These are phyloP conservation scores for Kwoniella bestiolae DNA, from an alignment of 768 basidiomycete species.

Conservation along the genomic window DNA sequence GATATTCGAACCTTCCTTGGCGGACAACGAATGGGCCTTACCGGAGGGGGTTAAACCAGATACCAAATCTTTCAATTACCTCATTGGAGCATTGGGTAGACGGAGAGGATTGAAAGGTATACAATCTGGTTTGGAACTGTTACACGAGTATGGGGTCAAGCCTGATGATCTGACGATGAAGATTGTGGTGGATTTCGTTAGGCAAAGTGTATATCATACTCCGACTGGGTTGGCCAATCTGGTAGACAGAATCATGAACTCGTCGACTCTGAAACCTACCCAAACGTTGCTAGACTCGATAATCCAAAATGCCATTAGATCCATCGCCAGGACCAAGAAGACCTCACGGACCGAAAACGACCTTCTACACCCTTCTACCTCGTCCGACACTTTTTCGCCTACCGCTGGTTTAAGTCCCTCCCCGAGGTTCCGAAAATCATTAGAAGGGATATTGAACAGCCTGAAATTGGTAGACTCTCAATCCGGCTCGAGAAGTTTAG, in stretches of 20 bases:
- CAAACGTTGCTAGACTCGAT: constrained; percentile 28
- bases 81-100: constrained; percentile 11
- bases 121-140: constrained; percentile 6
- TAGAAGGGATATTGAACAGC: constrained; percentile 18
- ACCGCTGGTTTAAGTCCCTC: constrained; percentile 9
- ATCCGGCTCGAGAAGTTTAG: constrained; percentile 25
- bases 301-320: constrained; percentile 7
- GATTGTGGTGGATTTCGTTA: constrained; percentile 30
- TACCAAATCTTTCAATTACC: constrained; percentile 9
- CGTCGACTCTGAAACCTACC: constrained; percentile 14
- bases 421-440: constrained; percentile 4
- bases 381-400: constrained; percentile 5
- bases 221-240: constrained; percentile 26
- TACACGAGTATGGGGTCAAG: constrained; percentile 1
- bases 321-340: background rate
- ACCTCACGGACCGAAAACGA: background rate
- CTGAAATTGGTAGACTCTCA: constrained; percentile 2
- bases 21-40: constrained; percentile 5
- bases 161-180: constrained; percentile 31
- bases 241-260: constrained; percentile 13
- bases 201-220: background rate
- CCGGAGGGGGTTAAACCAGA: constrained; percentile 17
- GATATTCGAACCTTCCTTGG: background rate
- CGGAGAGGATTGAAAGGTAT: constrained; percentile 17
- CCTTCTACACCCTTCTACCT: background rate